Evolutionary conservation across 2,329 filamentous ascomycete genomes (phyloP).

Genomic region (Colletotrichum sp.): DNA sequence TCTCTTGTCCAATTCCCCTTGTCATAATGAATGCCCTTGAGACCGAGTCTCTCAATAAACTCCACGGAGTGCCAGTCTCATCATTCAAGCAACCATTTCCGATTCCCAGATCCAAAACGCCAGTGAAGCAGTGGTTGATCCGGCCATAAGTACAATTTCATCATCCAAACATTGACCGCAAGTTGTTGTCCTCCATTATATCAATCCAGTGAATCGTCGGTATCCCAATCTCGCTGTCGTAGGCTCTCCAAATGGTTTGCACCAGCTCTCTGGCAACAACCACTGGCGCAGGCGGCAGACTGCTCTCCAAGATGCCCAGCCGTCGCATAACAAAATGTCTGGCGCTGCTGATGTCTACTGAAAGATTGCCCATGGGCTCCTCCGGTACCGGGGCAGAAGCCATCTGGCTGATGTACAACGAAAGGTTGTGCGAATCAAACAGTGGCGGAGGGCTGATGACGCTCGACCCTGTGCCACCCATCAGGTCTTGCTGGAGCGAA

Average conservation of each 20-base stretch:
- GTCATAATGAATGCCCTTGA: not conserved
- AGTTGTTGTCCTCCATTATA: conserved; percentile 41
- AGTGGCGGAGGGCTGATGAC: not conserved
- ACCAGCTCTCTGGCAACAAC: conserved; percentile 45
- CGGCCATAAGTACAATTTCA: not conserved
- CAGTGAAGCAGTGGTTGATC: not conserved
- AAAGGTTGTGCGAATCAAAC: not conserved
- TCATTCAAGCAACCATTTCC: rapidly evolving
- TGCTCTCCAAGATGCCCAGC: conserved; percentile 41
- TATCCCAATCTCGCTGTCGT: conserved; percentile 40
- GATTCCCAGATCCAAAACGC: not conserved
- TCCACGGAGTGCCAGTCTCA: rapidly evolving
- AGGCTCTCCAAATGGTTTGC: conserved; percentile 45
- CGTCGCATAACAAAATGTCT: conserved; percentile 43
- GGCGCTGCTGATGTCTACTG: conserved; percentile 41
- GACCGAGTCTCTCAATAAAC: not conserved
- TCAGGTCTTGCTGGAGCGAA: conserved; percentile 15
- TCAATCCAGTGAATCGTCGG: conserved; percentile 46
- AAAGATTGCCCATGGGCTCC: conserved; percentile 23
- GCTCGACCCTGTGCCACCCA: not conserved
- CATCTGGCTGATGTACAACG: conserved; percentile 18
- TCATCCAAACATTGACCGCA: conserved; percentile 38
- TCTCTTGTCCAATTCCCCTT: rapidly evolving
- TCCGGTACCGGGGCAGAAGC: conserved; percentile 16
- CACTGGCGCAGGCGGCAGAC: conserved; percentile 45